A percentile compares a stretch with the other conserved stretches of the same genome.
phyloP scores from a whole-genome alignment of 768 basidiomycete genomes.

The Polyporus arcularius region DNA sequence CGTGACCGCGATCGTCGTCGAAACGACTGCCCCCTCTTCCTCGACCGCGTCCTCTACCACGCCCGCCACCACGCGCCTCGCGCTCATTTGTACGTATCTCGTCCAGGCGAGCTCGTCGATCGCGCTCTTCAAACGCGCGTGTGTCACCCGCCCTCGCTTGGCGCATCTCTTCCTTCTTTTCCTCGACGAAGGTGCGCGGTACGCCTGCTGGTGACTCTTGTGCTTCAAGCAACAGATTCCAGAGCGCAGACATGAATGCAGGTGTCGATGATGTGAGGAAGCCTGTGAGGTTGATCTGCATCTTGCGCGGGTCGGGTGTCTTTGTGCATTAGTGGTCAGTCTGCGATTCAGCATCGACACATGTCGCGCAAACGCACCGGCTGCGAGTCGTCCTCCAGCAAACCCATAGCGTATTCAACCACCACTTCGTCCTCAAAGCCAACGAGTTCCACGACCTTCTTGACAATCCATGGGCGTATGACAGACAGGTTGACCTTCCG shows the following conservation, averaged over 20 bases:
- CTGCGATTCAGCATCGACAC: not conserved
- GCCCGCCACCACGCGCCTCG: conserved; percentile 47
- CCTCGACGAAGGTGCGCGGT: conserved; percentile 86
- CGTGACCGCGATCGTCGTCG: conserved; percentile 13
- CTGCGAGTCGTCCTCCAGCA: conserved; percentile 82
- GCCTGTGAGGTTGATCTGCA: conserved; percentile 93
- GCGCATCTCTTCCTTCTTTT: conserved; percentile 92
- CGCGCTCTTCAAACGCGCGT: conserved; percentile 68
- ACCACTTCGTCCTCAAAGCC: conserved; percentile 98
- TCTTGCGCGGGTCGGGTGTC: conserved; percentile 91
- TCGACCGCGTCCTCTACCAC: conserved; percentile 44
- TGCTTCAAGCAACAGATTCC: conserved; percentile 92
- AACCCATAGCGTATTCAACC: conserved; percentile 93
- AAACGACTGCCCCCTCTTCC: conserved; percentile 33
- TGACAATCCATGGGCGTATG: conserved; percentile 93
- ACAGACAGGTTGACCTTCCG: conserved; percentile 92
- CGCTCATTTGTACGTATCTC: conserved; percentile 68
- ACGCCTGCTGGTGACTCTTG: conserved; percentile 88
- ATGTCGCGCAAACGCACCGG: conserved; percentile 54
- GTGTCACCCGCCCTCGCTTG: conserved; percentile 62
- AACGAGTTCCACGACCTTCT: conserved; percentile 86
- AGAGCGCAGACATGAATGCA: conserved; percentile 84
- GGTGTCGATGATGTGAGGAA: conserved; percentile 89
- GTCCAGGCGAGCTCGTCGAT: conserved; percentile 66
- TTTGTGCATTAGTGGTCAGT: conserved; percentile 30